A percentile compares a stretch with the other conserved stretches of the same genome.
Evolutionary conservation across 139 green algal genomes (phyloP).

Genomic region (Pseudopediastrum boryanum): DNA sequence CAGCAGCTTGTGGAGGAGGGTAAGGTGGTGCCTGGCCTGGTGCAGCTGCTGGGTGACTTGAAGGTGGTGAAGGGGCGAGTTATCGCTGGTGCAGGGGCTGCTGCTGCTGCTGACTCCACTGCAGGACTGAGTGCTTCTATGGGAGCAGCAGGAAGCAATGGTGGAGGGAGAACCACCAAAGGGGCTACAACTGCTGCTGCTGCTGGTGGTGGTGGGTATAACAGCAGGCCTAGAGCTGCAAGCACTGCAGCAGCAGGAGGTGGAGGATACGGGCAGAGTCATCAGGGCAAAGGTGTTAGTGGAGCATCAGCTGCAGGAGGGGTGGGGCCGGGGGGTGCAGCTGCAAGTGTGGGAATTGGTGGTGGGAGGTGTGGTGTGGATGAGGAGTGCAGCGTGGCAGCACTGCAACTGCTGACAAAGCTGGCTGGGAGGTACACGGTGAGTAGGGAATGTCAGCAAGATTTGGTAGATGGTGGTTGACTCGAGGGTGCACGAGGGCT

Average conservation of each 20-base stretch:
- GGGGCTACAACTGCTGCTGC: neutral
- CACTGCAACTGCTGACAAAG: slow-evolving; percentile 4
- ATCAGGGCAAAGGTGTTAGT: too few relatives aligned
- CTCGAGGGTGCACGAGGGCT: too few relatives aligned
- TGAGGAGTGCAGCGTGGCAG: neutral
- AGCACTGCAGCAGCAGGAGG: neutral
- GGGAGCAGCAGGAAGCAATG: neutral
- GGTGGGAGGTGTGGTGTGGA: neutral
- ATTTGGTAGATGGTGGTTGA: too few relatives aligned
- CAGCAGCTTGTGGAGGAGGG: slow-evolving; percentile 19
- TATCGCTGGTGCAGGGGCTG: neutral
- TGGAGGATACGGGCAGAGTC: too few relatives aligned
- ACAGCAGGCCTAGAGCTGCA: neutral
- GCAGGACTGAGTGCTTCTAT: neutral
- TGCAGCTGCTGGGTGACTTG: slow-evolving; percentile 14
- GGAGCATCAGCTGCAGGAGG: too few relatives aligned
- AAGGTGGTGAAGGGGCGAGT: slow-evolving; percentile 1
- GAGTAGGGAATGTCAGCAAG: too few relatives aligned
- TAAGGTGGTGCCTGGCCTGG: slow-evolving; percentile 4
- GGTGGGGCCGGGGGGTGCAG: too few relatives aligned
- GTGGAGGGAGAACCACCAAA: neutral
- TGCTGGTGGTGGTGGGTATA: neutral
- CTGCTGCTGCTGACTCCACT: neutral
- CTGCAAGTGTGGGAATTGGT: neutral
- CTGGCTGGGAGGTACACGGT: neutral